These are phyloP conservation scores for Dittrichia graveolens DNA, from an alignment of 129 eudicot genomes.

Conservation along the genomic window DNA sequence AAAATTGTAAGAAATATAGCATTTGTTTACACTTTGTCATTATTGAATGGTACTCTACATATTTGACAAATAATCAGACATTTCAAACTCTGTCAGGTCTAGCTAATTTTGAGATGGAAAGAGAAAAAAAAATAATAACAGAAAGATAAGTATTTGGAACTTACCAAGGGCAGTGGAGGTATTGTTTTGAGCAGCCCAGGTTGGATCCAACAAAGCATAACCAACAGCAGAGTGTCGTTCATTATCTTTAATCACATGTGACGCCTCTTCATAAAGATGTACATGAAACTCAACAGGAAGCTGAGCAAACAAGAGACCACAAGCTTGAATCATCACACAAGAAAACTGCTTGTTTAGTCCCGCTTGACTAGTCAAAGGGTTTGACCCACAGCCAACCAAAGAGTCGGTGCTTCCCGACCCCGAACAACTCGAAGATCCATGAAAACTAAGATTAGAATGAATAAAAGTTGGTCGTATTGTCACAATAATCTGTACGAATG, in stretches of 20 bases:
- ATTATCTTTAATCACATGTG: constrained; percentile 63
- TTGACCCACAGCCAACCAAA: constrained; percentile 49
- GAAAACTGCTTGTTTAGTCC: constrained; percentile 74
- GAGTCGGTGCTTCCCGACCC: constrained; percentile 66
- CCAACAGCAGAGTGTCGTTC: constrained; percentile 73
- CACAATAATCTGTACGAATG: constrained; percentile 76
- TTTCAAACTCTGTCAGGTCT: too few species aligned
- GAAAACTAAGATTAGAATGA: constrained; percentile 60
- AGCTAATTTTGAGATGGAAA: neutral
- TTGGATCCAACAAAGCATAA: constrained; percentile 77
- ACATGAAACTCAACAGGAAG: constrained; percentile 83
- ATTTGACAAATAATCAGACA: too few species aligned
- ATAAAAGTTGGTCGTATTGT: constrained; percentile 74
- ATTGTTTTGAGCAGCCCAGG: constrained; percentile 87
- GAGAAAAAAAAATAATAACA: neutral
- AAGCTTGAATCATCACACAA: constrained; percentile 83
- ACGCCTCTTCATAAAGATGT: constrained; percentile 73
- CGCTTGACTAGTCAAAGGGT: constrained; percentile 52
- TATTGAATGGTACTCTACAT: too few species aligned
- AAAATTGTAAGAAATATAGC: too few species aligned
- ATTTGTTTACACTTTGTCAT: too few species aligned
- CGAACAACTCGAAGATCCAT: constrained; percentile 41
- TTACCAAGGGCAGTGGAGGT: constrained; percentile 81
- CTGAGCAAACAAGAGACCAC: constrained; percentile 86
- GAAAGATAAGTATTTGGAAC: neutral